Evolutionary conservation across 2,329 filamentous ascomycete species (phyloP).

Genomic region (Cadophora sp.): DNA sequence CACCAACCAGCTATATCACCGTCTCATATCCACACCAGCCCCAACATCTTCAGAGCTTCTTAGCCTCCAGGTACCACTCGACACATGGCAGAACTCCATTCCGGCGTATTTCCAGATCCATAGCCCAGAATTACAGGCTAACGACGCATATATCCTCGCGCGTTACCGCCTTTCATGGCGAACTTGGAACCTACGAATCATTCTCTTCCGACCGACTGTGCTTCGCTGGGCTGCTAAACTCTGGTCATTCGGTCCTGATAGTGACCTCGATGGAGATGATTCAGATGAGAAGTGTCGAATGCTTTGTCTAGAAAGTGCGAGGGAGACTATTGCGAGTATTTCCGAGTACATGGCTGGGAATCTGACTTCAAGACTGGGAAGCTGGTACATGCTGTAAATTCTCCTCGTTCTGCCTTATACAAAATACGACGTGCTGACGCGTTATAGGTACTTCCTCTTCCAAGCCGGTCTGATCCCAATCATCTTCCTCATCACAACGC

Average conservation of each 20-base stretch:
- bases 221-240: conserved; percentile 47
- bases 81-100: conserved; percentile 51
- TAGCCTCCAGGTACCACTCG: conserved; percentile 49
- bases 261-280: conserved; percentile 41
- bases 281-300: conserved; percentile 45
- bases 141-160: conserved; percentile 49
- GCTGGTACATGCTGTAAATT: conserved; percentile 51
- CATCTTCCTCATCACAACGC: conserved; percentile 52
- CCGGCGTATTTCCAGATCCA: conserved; percentile 50
- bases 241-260: conserved; percentile 36
- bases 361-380: conserved; percentile 49
- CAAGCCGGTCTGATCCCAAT: conserved; percentile 53
- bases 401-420: neutral
- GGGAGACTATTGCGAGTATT: conserved; percentile 51
- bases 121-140: conserved; percentile 44
- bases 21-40: conserved; percentile 51
- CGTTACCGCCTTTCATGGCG: conserved; percentile 49
- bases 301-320: conserved; percentile 50
- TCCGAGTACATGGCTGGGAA: conserved; percentile 50
- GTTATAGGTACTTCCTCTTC: conserved; percentile 50
- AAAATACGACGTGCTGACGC: neutral
- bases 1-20: conserved; percentile 53
- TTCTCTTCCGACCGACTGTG: conserved; percentile 52
- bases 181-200: conserved; percentile 51
- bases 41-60: conserved; percentile 51